Evolutionary conservation across 257 asterid species (phyloP).

Genomic region (Gardenia jasminoides): DNA sequence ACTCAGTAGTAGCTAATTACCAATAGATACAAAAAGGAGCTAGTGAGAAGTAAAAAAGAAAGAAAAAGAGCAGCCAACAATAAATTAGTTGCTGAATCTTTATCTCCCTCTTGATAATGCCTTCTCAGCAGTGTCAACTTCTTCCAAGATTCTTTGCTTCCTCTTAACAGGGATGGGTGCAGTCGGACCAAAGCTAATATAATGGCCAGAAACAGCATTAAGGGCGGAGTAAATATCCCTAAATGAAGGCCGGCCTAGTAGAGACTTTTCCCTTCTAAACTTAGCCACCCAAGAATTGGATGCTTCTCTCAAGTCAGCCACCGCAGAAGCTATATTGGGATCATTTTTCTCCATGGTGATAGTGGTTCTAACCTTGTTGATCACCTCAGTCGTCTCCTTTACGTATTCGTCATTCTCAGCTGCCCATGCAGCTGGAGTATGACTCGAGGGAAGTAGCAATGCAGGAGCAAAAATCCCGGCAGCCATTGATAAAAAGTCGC

Average conservation of each 20-base stretch:
- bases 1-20: not conserved
- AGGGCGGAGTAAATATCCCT: constrained; percentile 91
- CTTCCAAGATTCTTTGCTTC: constrained; percentile 85
- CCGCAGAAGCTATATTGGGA: constrained; percentile 67
- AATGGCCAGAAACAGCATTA: constrained; percentile 93
- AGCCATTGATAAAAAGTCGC: constrained; percentile 48
- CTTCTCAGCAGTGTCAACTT: constrained; percentile 93
- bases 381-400: constrained; percentile 68
- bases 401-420: constrained; percentile 71
- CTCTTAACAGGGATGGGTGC: constrained; percentile 89
- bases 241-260: constrained; percentile 74
- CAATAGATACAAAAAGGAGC: not conserved
- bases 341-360: constrained; percentile 61
- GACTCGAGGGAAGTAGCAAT: constrained; percentile 27
- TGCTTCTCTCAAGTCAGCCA: constrained; percentile 65
- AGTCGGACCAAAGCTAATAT: constrained; percentile 91
- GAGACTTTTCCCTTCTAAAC: constrained; percentile 75
- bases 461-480: constrained; percentile 32
- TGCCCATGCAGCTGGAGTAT: constrained; percentile 36
- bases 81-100: constrained; percentile 1
- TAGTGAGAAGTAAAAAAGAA: not conserved
- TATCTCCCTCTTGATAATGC: constrained; percentile 80
- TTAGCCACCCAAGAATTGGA: constrained; percentile 97
- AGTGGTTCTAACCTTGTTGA: constrained; percentile 63
- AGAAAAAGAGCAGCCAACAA: not conserved